Conservation (phyloP, 306 rosid species). For the Abrus pulchellus region DNA sequence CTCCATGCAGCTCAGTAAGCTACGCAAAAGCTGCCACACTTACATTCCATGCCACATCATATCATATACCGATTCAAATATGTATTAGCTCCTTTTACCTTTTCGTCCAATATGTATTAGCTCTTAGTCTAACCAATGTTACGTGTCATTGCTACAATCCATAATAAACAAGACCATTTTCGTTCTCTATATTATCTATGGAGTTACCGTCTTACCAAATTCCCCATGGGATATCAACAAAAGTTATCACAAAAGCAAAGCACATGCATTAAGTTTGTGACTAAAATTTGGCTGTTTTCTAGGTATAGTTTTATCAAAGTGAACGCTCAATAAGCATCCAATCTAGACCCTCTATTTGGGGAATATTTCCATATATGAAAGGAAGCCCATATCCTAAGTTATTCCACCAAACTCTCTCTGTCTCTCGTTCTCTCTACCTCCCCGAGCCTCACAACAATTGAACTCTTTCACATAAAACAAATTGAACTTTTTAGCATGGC, state of each 20-base stretch:
- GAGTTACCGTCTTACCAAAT: not conserved
- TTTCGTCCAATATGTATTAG: too few relatives aligned
- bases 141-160: too few relatives aligned
- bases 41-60: not conserved
- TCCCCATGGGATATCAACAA: not conserved
- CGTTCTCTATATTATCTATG: not conserved
- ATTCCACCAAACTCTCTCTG: slow-evolving; percentile 35
- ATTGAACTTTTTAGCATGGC: slow-evolving; percentile 17
- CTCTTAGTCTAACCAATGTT: too few relatives aligned
- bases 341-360: slow-evolving; percentile 16
- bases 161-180: not conserved
- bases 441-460: not conserved
- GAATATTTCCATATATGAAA: slow-evolving; percentile 1
- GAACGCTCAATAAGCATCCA: slow-evolving; percentile 5
- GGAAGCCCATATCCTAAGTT: not conserved
- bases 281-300: not conserved
- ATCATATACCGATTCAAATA: too few relatives aligned
- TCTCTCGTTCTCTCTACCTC: slow-evolving; percentile 34
- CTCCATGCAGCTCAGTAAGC: not conserved
- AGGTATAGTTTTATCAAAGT: not conserved
- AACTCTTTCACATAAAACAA: not conserved
- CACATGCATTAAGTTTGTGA: not conserved
- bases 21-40: not conserved
- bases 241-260: not conserved
- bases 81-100: too few relatives aligned